A percentile compares a stretch with the other conserved stretches of the same genome.
phyloP scores from a whole-genome alignment of 208 protist species.

The Acanthamoeba royreba region DNA sequence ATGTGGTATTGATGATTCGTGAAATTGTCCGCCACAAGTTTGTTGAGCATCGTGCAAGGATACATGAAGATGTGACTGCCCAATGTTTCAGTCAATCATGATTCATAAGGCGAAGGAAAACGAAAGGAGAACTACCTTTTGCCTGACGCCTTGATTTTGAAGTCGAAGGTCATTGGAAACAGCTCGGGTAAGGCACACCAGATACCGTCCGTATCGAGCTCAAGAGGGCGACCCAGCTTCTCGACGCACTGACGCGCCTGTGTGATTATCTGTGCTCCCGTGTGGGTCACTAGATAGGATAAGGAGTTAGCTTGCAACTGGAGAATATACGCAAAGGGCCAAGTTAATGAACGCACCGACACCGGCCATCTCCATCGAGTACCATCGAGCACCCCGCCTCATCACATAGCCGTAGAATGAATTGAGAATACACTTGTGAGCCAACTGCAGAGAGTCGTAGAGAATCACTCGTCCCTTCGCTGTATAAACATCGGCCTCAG shows the following conservation, averaged over 20 bases:
- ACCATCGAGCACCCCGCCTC: conserved; percentile 98
- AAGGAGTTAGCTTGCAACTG: not conserved
- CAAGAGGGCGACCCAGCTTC: conserved; percentile 96
- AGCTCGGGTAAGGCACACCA: conserved; percentile 98
- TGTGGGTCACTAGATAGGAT: conserved; percentile 87
- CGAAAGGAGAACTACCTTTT: conserved; percentile 61
- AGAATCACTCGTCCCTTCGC: conserved; percentile 93
- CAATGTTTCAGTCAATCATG: not conserved
- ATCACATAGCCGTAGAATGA: conserved; percentile 99
- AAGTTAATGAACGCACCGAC: conserved; percentile 81
- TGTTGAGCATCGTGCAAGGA: conserved; percentile 98
- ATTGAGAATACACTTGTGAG: conserved; percentile 99
- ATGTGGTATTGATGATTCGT: conserved; percentile 99
- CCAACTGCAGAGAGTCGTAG: conserved; percentile 99
- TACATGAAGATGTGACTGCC: conserved; percentile 83
- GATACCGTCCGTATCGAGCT: conserved; percentile 99
- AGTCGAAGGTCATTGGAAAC: conserved; percentile 97
- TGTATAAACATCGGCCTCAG: conserved; percentile 50
- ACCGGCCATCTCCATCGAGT: conserved; percentile 99
- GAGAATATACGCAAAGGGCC: not conserved
- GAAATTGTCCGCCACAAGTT: conserved; percentile 94
- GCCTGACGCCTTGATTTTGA: conserved; percentile 76
- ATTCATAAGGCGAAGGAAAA: not conserved
- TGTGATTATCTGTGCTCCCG: conserved; percentile 98
- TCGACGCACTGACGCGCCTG: conserved; percentile 95